Conservation (phyloP, 148 eudicot genomes). For the Diospyros lotus region DNA sequence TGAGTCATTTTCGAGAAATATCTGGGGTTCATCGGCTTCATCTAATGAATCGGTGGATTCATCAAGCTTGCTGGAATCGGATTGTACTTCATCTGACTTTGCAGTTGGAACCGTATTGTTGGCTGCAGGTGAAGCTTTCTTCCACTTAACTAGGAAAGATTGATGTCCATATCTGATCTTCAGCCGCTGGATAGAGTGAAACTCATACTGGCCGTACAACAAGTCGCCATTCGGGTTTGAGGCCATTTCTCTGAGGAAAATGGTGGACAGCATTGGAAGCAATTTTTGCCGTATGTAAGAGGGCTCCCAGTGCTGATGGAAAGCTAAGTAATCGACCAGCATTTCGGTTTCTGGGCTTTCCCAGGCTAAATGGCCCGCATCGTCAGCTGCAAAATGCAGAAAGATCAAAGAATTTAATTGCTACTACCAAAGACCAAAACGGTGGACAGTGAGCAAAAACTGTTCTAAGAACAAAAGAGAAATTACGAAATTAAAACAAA, state of each 20-base stretch:
- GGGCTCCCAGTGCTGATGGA: slow-evolving; percentile 77
- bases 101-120: slow-evolving; percentile 26
- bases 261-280: slow-evolving; percentile 80
- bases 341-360: slow-evolving; percentile 60
- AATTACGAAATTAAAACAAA: neutral
- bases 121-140: slow-evolving; percentile 31
- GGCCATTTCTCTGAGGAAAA: slow-evolving; percentile 67
- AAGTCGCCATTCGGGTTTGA: slow-evolving; percentile 34
- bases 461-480: neutral
- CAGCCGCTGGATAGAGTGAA: slow-evolving; percentile 69
- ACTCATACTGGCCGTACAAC: slow-evolving; percentile 65
- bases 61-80: slow-evolving; percentile 23
- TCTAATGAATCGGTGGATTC: slow-evolving; percentile 42
- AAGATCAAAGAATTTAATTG: no score
- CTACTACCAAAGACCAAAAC: neutral
- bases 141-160: slow-evolving; percentile 73
- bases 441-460: neutral
- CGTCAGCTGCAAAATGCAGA: slow-evolving; percentile 33
- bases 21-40: slow-evolving; percentile 48
- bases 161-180: slow-evolving; percentile 69
- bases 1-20: slow-evolving; percentile 49
- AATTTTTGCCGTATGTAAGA: slow-evolving; percentile 67
- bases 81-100: slow-evolving; percentile 23
- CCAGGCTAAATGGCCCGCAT: slow-evolving; percentile 52
- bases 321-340: slow-evolving; percentile 64